A percentile compares a stretch with the other conserved stretches of the same genome.
These are phyloP conservation scores for Apostasia ramifera DNA, from an alignment of 106 monocot species.

Conservation along the genomic window DNA sequence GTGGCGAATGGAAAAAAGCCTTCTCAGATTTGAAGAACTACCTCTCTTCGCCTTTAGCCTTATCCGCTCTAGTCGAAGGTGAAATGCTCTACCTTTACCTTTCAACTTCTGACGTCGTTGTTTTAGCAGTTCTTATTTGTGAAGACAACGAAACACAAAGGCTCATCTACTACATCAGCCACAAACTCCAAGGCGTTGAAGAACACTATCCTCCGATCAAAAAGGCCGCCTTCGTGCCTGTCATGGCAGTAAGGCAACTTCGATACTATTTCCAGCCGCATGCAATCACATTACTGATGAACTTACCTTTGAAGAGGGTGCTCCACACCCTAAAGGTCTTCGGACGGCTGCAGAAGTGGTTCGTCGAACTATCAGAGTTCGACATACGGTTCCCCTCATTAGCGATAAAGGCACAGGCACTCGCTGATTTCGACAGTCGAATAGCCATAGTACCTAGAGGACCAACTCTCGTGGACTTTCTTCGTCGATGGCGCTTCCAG, in stretches of 20 bases:
- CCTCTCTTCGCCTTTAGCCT: not conserved
- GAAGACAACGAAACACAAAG: not conserved
- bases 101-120: not conserved
- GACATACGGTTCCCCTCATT: too few species aligned
- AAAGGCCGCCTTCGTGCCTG: too few species aligned
- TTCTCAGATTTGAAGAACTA: not conserved
- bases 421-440: too few species aligned
- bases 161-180: not conserved
- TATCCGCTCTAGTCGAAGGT: not conserved
- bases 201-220: not conserved
- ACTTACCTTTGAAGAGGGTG: too few species aligned
- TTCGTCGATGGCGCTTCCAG: too few species aligned
- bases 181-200: not conserved
- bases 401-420: too few species aligned
- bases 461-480: too few species aligned
- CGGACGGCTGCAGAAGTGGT: too few species aligned
- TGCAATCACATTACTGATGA: not conserved
- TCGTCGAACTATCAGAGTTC: too few species aligned
- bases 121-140: not conserved
- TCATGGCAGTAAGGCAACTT: not conserved
- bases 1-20: not conserved
- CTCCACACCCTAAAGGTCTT: too few species aligned
- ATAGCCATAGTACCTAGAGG: too few species aligned
- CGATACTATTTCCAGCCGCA: not conserved
- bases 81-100: not conserved